These are phyloP conservation scores for barley (Hordeum vulgare) DNA, from an alignment of 176 grass and related monocot species.

Conservation along the genomic window MorexV3_pseudomolecules_assembly NC_058522.1:525922313-525922812, in stretches of 20 bases:
- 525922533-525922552: neutral
- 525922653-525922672: neutral
- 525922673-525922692: neutral
- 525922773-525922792: neutral
- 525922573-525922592: neutral
- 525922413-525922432: neutral
- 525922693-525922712: neutral
- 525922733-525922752: neutral
- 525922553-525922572: neutral
- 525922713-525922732: conserved; percentile 1
- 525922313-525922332: neutral
- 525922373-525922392: neutral
- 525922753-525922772: neutral
- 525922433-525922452: neutral
- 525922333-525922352: neutral
- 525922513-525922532: neutral
- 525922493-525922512: neutral
- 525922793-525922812: neutral
- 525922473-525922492: neutral
- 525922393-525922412: neutral
- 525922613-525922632: neutral
- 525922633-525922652: neutral
- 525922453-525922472: neutral
- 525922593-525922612: neutral
- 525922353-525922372: neutral